These are phyloP conservation scores for Plasmopara muralis DNA, from an alignment of 352 stramenopile genomes.

Conservation along the genomic window DNA sequence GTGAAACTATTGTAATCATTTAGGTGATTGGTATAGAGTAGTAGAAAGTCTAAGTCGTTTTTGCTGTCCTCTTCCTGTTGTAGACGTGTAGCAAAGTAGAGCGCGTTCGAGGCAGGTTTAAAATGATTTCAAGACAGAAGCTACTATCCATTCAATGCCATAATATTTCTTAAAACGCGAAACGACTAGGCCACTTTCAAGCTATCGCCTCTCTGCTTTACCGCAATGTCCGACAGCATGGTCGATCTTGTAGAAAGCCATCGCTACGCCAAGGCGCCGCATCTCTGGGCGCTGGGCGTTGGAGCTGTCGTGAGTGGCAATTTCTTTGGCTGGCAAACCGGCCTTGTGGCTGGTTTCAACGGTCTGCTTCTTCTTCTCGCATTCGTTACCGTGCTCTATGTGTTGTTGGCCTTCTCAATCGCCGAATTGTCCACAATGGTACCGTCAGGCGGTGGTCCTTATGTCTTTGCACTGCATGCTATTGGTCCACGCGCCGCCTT, in stretches of 20 bases:
- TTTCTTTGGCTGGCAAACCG: slow-evolving; percentile 62
- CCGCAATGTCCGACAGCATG: slow-evolving; percentile 16
- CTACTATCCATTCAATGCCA: no score
- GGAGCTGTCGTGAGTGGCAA: slow-evolving; percentile 49
- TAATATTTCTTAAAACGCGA: no score
- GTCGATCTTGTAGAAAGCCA: slow-evolving; percentile 6
- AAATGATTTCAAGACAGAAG: no score
- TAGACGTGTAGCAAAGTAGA: no score
- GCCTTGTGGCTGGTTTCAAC: slow-evolving; percentile 46
- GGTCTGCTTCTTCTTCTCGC: slow-evolving; percentile 51
- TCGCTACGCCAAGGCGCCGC: slow-evolving; percentile 45
- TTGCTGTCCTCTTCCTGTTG: no score
- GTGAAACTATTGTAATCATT: no score
- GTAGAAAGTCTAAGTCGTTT: no score
- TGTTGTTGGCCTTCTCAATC: slow-evolving; percentile 65
- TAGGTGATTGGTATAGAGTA: no score
- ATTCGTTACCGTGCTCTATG: slow-evolving; percentile 53
- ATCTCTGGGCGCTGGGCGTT: slow-evolving; percentile 54
- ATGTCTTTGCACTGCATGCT: slow-evolving; percentile 59
- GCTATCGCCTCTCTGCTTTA: not conserved
- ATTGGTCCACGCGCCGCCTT: slow-evolving; percentile 47
- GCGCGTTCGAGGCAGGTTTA: no score
- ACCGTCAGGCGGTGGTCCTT: slow-evolving; percentile 44
- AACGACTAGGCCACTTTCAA: not conserved
- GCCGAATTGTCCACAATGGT: slow-evolving; percentile 56